Conservation (phyloP, 805 yeast genomes). For the Nakazawaea sp. region DNA sequence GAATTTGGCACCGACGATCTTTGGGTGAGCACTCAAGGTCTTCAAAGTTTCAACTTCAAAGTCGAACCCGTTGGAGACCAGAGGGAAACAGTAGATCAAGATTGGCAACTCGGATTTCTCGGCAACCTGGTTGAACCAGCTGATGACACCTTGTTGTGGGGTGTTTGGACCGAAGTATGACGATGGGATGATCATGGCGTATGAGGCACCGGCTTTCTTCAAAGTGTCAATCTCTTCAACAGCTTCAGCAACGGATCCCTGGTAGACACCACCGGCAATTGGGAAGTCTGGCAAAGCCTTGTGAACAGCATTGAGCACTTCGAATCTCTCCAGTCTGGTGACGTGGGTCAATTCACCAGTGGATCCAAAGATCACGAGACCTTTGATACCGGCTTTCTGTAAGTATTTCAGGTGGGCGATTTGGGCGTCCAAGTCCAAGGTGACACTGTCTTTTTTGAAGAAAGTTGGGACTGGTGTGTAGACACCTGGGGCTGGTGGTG, state of each 20-base stretch:
- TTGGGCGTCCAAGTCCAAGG: conserved; percentile 39
- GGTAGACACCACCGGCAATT: conserved; percentile 43
- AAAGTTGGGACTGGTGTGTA: conserved; percentile 52
- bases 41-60: conserved; percentile 31
- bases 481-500: conserved; percentile 25
- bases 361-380: conserved; percentile 44
- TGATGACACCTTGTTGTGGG: conserved; percentile 38
- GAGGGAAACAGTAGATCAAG: conserved; percentile 40
- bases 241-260: conserved; percentile 37
- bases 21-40: conserved; percentile 35
- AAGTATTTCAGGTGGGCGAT: conserved; percentile 36
- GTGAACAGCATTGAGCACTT: conserved; percentile 25
- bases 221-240: conserved; percentile 30
- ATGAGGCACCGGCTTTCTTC: conserved; percentile 30
- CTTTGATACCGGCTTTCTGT: conserved; percentile 36
- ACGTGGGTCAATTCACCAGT: conserved; percentile 51
- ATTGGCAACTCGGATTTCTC: conserved; percentile 35
- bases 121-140: conserved; percentile 37
- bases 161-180: conserved; percentile 41
- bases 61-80: conserved; percentile 36
- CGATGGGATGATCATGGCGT: conserved; percentile 36
- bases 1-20: conserved; percentile 45
- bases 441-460: conserved; percentile 33
- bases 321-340: conserved; percentile 36
- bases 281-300: conserved; percentile 32